These are phyloP conservation scores for Salinomyces thailandicus DNA, from an alignment of 2,329 filamentous ascomycete genomes.

Conservation along the genomic window DNA sequence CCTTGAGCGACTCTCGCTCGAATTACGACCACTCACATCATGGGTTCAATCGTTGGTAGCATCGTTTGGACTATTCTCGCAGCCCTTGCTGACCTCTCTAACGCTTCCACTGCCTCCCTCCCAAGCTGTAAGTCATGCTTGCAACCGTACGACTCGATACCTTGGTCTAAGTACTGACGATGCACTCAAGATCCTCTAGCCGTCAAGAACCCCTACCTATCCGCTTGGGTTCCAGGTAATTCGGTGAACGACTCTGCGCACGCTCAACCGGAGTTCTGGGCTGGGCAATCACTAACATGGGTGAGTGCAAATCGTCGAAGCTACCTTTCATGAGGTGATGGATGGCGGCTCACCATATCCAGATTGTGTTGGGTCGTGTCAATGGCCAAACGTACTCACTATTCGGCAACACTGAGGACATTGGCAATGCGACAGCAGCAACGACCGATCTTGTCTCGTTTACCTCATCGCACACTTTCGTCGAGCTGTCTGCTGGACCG, in stretches of 20 bases:
- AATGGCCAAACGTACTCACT: conserved; percentile 23
- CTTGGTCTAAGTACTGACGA: background rate
- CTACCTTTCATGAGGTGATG: background rate
- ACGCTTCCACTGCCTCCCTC: conserved; percentile 1
- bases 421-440: conserved; percentile 11
- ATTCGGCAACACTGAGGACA: conserved; percentile 20
- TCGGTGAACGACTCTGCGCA: conserved; percentile 16
- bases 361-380: conserved; percentile 22
- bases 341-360: background rate
- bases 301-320: conserved; percentile 4
- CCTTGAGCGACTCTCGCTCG: no score
- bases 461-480: conserved; percentile 24
- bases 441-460: conserved; percentile 18
- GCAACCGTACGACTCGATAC: background rate
- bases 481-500: conserved; percentile 18
- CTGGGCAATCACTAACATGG: conserved; percentile 26
- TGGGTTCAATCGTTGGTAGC: background rate
- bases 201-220: conserved; percentile 25
- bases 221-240: conserved; percentile 26
- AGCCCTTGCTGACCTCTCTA: background rate
- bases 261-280: conserved; percentile 26
- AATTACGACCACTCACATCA: no score
- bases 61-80: background rate
- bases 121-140: conserved; percentile 1
- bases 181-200: conserved; percentile 15